Evolutionary conservation across 345 rosid genomes (phyloP), one percentile per base, ranked within the genome.

Genomic region (Lepidium didymum): DNA sequence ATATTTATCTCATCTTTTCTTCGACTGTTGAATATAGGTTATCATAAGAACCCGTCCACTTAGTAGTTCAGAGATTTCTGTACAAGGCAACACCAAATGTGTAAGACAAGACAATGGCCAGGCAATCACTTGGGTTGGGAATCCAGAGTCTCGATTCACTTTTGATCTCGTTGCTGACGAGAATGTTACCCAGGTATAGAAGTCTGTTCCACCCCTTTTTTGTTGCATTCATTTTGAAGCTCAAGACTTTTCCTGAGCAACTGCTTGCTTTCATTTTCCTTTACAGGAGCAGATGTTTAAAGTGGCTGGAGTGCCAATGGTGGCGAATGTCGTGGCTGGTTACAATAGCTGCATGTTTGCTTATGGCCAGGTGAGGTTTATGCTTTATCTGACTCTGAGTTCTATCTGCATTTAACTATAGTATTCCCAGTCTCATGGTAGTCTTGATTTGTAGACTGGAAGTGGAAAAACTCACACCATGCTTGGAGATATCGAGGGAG

Each of bases 291-390:
- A 80, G 67, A 54, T 95, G 77, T 95, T 95, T 74, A 84, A 87
- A 75, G 96, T 84, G 51, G 96, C 99, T 66, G 99, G 97, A 59
- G 80, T 91, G 52, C 96, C 98, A 1, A 95, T 89, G 97, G 99
- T 95, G 62, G 99, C 91, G 25, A 95, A 95, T 77, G 93, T 97
- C 8, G 78, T 95, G 62, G 96, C 84, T 69, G 99, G 99, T 10
- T 95, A 95, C 79, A 91, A 95, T 68, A 95, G 99, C 45, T 95
- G 99, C 68, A 95, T 91, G 99, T 95, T 95, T 81, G 99, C 99
- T 1, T 95, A 95, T 77, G 99, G 98, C 44, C 98, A 95, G 70
- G 99, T 95, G 65, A 79, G 86, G 65, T 73, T 51, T 67, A 2
- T 36, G 21, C 45, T n/a, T 57, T 47, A 27, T 63, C 15, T 52